Evolutionary conservation across 306 rosid genomes (phyloP).

Genomic region (Sophora flavescens): DNA sequence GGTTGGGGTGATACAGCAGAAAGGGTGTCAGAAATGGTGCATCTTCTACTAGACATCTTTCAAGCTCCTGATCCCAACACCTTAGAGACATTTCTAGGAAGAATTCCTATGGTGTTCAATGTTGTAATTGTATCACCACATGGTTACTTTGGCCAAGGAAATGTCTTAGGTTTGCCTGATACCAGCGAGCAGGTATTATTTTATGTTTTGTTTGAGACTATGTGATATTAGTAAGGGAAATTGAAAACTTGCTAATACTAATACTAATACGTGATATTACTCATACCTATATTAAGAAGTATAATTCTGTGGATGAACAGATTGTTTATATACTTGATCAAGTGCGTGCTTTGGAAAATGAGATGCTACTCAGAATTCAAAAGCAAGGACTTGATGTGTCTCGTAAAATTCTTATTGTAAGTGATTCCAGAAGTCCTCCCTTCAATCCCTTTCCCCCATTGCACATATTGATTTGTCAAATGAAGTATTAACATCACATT

Average conservation of each 20-base stretch:
- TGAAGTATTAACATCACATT: background rate
- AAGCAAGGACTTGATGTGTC: slow-evolving; percentile 72
- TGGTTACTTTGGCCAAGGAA: slow-evolving; percentile 86
- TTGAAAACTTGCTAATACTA: background rate
- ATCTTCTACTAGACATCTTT: slow-evolving; percentile 79
- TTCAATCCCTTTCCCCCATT: too few relatives aligned
- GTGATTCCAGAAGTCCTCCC: slow-evolving; percentile 27
- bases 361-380: slow-evolving; percentile 72
- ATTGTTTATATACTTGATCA: slow-evolving; percentile 84
- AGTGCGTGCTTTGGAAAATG: slow-evolving; percentile 82
- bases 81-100: slow-evolving; percentile 75
- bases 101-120: slow-evolving; percentile 83
- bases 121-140: slow-evolving; percentile 81
- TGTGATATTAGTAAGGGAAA: background rate
- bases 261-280: background rate
- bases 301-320: slow-evolving; percentile 42
- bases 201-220: background rate
- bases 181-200: slow-evolving; percentile 80
- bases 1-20: slow-evolving; percentile 82
- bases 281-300: background rate
- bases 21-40: slow-evolving; percentile 66
- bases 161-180: slow-evolving; percentile 81
- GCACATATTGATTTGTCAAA: background rate
- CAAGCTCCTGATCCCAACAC: slow-evolving; percentile 85
- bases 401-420: slow-evolving; percentile 77